Evolutionary conservation across 208 protist species (phyloP).

Genomic region (Willaertia magna): DNA sequence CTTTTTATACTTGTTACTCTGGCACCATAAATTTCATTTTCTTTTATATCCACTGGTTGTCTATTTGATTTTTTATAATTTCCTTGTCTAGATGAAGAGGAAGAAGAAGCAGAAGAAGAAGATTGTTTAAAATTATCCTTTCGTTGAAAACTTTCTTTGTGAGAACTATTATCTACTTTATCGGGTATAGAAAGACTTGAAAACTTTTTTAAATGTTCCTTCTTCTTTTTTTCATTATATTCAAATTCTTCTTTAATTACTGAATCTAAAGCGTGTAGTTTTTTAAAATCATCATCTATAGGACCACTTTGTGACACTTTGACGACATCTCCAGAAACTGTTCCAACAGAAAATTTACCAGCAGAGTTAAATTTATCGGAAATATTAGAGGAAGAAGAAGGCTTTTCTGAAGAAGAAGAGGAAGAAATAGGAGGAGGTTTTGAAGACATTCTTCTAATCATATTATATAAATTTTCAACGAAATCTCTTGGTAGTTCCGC

Average conservation of each 20-base stretch:
- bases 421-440: not conserved
- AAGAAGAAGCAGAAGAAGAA: not conserved
- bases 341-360: not conserved
- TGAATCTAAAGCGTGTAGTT: not conserved
- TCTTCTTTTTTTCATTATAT: not conserved
- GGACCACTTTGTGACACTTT: not conserved
- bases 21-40: not conserved
- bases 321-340: not conserved
- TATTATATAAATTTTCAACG: not conserved
- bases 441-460: constrained; percentile 1
- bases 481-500: not conserved
- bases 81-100: not conserved
- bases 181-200: not conserved
- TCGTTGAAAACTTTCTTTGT: not conserved
- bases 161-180: not conserved
- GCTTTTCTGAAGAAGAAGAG: not conserved
- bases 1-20: not conserved
- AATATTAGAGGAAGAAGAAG: too few relatives aligned
- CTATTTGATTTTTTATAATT: not conserved
- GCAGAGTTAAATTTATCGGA: not conserved
- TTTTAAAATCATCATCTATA: not conserved
- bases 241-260: not conserved
- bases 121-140: too few relatives aligned
- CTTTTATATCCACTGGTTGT: not conserved
- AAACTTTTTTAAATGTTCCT: not conserved